phyloP scores from a whole-genome alignment of 805 yeast species.

The Lipomyces chichibuensis region DNA sequence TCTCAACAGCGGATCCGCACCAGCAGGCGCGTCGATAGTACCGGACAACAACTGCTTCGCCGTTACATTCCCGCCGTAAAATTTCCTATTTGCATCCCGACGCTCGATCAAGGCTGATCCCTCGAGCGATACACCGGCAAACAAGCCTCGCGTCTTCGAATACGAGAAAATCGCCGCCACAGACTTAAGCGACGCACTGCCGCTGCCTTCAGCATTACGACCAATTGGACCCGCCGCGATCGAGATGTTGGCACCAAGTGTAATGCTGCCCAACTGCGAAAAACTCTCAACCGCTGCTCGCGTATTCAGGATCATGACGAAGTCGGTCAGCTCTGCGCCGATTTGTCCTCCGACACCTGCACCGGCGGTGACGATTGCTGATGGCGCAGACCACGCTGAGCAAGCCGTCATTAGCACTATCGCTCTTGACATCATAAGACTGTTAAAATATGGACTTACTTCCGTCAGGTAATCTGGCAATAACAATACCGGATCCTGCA shows the following conservation, averaged over 20 bases:
- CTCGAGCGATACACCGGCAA: constrained; percentile 96
- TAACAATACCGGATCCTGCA: constrained; percentile 96
- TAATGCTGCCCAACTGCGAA: constrained; percentile 90
- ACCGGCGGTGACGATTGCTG: constrained; percentile 89
- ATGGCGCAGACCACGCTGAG: constrained; percentile 91
- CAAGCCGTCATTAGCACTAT: constrained; percentile 4
- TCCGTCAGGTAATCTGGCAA: constrained; percentile 92
- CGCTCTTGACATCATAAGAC: neutral
- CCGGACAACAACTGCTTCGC: constrained; percentile 86
- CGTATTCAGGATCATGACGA: constrained; percentile 87
- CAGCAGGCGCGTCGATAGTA: constrained; percentile 89
- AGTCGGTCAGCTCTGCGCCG: constrained; percentile 95
- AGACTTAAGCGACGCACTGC: constrained; percentile 82
- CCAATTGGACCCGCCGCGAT: constrained; percentile 98
- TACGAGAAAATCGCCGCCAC: constrained; percentile 92
- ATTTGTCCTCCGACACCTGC: constrained; percentile 99
- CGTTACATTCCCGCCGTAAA: constrained; percentile 85
- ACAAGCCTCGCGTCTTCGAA: constrained; percentile 93
- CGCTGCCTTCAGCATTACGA: constrained; percentile 96
- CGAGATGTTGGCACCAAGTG: constrained; percentile 92
- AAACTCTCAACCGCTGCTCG: constrained; percentile 89
- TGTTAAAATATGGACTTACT: constrained; percentile 29
- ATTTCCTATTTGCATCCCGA: constrained; percentile 94
- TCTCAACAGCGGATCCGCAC: constrained; percentile 82
- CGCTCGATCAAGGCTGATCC: constrained; percentile 97